These are phyloP conservation scores for Termitomyces sp. DNA, from an alignment of 768 basidiomycete species.

Conservation along the genomic window DNA sequence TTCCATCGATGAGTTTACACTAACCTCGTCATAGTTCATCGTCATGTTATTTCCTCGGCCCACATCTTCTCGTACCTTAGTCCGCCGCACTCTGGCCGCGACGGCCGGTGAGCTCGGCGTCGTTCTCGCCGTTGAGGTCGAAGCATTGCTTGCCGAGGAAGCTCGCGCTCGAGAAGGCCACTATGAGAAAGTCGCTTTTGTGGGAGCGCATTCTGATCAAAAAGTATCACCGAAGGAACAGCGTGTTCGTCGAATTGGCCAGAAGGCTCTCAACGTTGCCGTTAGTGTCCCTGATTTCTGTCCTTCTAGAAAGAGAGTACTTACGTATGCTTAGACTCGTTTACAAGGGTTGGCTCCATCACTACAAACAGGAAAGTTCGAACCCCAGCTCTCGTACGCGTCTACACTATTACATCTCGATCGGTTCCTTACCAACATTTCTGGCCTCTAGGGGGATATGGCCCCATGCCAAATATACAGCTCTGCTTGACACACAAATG, in stretches of 20 bases:
- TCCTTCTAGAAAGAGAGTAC: not conserved
- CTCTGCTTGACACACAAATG: constrained; percentile 31
- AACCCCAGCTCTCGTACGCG: constrained; percentile 41
- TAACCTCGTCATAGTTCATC: constrained; percentile 30
- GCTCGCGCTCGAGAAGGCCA: constrained; percentile 30
- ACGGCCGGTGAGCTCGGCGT: constrained; percentile 32
- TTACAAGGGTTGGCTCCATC: constrained; percentile 37
- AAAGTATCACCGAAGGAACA: constrained; percentile 36
- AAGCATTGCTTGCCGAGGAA: constrained; percentile 45
- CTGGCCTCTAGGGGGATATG: constrained; percentile 33
- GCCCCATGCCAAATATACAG: constrained; percentile 38
- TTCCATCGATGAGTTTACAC: not conserved
- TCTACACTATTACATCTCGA: not conserved
- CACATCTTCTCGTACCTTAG: constrained; percentile 39
- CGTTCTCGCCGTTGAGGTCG: constrained; percentile 40
- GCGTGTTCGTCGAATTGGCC: constrained; percentile 34
- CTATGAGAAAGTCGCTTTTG: constrained; percentile 28
- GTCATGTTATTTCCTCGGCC: constrained; percentile 48
- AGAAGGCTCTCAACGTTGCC: constrained; percentile 33
- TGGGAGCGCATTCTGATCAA: constrained; percentile 18
- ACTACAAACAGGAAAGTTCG: constrained; percentile 37
- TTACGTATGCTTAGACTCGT: constrained; percentile 28
- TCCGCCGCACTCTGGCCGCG: constrained; percentile 40
- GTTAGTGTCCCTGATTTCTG: constrained; percentile 23
- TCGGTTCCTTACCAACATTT: not conserved